These are phyloP conservation scores for Thecaphora frezii DNA, from an alignment of 1,284 basidiomycete genomes.

Conservation along the genomic window DNA sequence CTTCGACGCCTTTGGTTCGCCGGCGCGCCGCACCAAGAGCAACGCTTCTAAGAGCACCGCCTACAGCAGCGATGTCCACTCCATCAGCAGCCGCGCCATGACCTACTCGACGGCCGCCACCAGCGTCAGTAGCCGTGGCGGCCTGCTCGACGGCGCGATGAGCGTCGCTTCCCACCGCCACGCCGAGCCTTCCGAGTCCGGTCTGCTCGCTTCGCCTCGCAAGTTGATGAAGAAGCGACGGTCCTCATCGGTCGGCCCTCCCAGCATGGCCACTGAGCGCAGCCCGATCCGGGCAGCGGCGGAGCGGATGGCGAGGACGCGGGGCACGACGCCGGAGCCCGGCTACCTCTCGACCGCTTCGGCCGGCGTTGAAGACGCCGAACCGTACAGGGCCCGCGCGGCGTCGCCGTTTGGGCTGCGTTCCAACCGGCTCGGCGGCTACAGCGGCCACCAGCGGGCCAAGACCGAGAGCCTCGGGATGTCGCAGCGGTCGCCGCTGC, in stretches of 20 bases:
- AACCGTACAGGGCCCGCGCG: neutral
- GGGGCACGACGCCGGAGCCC: neutral
- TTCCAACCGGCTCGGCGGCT: neutral
- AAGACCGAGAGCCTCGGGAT: conserved; percentile 13
- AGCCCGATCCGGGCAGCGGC: neutral
- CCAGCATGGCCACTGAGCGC: neutral
- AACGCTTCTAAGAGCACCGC: conserved; percentile 38
- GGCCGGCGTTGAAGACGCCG: conserved; percentile 19
- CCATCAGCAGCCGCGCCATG: conserved; percentile 31
- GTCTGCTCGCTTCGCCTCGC: conserved; percentile 2
- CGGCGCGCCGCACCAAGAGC: conserved; percentile 37
- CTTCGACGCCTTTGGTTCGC: conserved; percentile 41
- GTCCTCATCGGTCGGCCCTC: conserved; percentile 25
- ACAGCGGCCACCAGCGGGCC: conserved; percentile 8
- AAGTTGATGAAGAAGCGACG: conserved; percentile 7
- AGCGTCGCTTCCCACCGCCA: neutral
- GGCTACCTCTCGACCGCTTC: conserved; percentile 1
- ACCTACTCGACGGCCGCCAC: conserved; percentile 41
- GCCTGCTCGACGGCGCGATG: conserved; percentile 7
- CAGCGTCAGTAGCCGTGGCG: conserved; percentile 43
- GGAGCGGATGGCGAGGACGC: neutral
- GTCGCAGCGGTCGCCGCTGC: neutral
- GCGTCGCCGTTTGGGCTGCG: neutral
- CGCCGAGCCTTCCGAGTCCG: conserved; percentile 6
- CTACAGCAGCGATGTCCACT: conserved; percentile 26